Conservation (phyloP, 2,329 filamentous ascomycete species). For the Stromatinia cepivora region DNA sequence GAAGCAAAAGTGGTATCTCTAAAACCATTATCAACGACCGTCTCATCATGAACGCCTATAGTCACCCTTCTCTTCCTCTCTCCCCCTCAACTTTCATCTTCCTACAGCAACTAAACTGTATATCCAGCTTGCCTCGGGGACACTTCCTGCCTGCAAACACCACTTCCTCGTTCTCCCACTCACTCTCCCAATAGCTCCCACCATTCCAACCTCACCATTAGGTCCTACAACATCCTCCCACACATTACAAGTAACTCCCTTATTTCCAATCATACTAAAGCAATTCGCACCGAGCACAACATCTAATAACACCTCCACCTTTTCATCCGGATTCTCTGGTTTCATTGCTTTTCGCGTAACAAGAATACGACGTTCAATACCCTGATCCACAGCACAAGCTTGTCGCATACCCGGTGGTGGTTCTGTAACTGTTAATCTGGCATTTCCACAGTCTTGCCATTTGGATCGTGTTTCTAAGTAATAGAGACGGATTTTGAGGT, state of each 20-base stretch:
- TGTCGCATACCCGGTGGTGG: conserved; percentile 64
- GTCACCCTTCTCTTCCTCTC: neutral
- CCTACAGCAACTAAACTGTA: conserved; percentile 28
- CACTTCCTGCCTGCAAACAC: conserved; percentile 34
- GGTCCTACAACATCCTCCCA: conserved; percentile 37
- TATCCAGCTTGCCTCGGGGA: conserved; percentile 37
- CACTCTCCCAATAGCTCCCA: conserved; percentile 34
- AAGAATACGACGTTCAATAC: conserved; percentile 81
- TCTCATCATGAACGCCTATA: neutral
- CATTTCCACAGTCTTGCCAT: conserved; percentile 91
- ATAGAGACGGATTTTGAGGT: conserved; percentile 85
- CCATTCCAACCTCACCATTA: conserved; percentile 35
- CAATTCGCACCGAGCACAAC: conserved; percentile 32
- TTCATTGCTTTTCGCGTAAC: conserved; percentile 59
- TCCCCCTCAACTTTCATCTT: neutral
- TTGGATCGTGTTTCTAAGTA: conserved; percentile 72
- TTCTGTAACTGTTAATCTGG: conserved; percentile 76
- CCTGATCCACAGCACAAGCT: conserved; percentile 60
- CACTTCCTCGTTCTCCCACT: conserved; percentile 36
- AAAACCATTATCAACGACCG: neutral
- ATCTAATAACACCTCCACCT: conserved; percentile 29
- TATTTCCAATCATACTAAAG: conserved; percentile 33
- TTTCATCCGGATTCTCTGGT: conserved; percentile 24
- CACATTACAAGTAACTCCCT: conserved; percentile 35
- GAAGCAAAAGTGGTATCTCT: conserved; percentile 10